Conservation (phyloP, 805 yeast genomes). For the Barnettozyma pratensis region DNA sequence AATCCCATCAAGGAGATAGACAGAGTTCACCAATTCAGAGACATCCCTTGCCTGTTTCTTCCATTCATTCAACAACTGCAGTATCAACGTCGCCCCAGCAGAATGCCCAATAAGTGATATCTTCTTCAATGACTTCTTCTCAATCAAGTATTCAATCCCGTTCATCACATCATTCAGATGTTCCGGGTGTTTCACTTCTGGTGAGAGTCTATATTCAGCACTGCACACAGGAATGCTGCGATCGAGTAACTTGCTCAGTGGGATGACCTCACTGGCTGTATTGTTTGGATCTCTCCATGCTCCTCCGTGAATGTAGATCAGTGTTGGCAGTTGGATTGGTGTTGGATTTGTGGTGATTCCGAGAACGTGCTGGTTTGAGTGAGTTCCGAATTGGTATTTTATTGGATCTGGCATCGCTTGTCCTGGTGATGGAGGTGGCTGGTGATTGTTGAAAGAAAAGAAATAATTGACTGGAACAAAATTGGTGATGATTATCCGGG, state of each 20-base stretch:
- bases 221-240: constrained; percentile 24
- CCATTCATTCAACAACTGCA: constrained; percentile 9
- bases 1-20: constrained; percentile 63
- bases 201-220: constrained; percentile 64
- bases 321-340: constrained; percentile 17
- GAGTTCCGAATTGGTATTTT: constrained; percentile 1
- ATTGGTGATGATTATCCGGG: background rate
- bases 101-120: constrained; percentile 63
- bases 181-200: constrained; percentile 54
- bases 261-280: constrained; percentile 50
- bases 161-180: constrained; percentile 51
- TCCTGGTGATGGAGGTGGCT: no score
- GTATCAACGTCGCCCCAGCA: constrained; percentile 59
- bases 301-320: constrained; percentile 78
- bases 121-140: constrained; percentile 6
- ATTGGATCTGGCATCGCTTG: no score
- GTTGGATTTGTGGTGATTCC: background rate
- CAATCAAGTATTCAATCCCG: constrained; percentile 25
- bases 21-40: constrained; percentile 15
- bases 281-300: constrained; percentile 76
- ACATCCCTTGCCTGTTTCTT: background rate
- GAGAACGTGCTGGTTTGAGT: constrained; percentile 3
- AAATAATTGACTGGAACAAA: background rate
- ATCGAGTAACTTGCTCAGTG: constrained; percentile 21
- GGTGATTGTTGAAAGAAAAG: no score